Percentiles rank a stretch among this genome's conserved stretches.
Evolutionary conservation across 306 rosid genomes (phyloP).

Genomic region (Betula pendula): DNA sequence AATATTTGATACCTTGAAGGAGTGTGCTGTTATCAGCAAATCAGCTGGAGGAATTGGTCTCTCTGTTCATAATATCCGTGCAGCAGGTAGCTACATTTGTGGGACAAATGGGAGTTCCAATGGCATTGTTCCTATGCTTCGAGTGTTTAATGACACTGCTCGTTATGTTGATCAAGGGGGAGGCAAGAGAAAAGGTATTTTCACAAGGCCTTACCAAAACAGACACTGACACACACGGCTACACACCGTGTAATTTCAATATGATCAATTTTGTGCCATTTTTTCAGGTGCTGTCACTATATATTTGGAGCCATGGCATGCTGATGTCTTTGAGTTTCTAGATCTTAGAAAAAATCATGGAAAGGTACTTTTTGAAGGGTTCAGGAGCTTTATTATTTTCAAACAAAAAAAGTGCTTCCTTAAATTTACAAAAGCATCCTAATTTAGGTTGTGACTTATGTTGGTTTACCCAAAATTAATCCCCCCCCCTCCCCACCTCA

Average conservation of each 20-base stretch:
- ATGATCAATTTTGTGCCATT: slow-evolving; percentile 11
- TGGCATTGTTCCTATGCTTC: slow-evolving; percentile 84
- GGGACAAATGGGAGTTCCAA: slow-evolving; percentile 95
- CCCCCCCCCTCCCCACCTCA: neutral
- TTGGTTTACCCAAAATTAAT: neutral
- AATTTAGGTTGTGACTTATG: neutral
- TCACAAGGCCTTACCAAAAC: neutral
- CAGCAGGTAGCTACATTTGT: slow-evolving; percentile 87
- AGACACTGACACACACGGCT: neutral
- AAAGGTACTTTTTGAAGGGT: slow-evolving; percentile 50
- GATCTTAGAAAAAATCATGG: slow-evolving; percentile 85
- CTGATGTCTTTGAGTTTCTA: slow-evolving; percentile 80
- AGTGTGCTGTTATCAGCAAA: slow-evolving; percentile 94
- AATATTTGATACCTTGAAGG: slow-evolving; percentile 86
- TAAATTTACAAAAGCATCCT: neutral
- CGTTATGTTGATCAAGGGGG: slow-evolving; percentile 99
- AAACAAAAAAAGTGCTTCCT: neutral
- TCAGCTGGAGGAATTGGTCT: slow-evolving; percentile 98
- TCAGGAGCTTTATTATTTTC: neutral
- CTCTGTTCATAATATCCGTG: slow-evolving; percentile 74
- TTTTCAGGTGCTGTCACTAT: slow-evolving; percentile 87
- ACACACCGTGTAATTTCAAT: neutral
- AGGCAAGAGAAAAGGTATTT: slow-evolving; percentile 92
- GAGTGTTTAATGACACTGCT: slow-evolving; percentile 90
- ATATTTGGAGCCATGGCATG: slow-evolving; percentile 98